These are phyloP conservation scores for Fusarium armeniacum DNA, from an alignment of 2,329 filamentous ascomycete genomes.

Conservation along the genomic window DNA sequence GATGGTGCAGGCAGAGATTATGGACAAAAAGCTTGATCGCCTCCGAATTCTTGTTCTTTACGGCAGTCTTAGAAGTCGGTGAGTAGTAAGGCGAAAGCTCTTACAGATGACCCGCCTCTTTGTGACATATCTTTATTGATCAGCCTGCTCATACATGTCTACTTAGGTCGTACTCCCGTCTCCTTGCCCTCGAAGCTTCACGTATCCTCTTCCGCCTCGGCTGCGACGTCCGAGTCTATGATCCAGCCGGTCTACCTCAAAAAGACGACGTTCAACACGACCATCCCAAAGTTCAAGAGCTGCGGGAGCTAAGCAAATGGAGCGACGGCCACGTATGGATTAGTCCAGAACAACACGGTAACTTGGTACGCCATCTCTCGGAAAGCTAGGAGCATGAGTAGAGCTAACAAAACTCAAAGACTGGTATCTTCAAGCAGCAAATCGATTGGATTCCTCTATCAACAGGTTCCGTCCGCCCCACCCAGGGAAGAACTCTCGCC, in stretches of 20 bases:
- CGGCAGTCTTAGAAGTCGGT: constrained; percentile 13
- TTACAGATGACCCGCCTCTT: too few species aligned
- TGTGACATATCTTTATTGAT: too few species aligned
- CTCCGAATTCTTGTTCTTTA: constrained; percentile 12
- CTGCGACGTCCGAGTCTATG: not conserved
- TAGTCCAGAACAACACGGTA: not conserved
- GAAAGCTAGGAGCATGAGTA: fast-evolving
- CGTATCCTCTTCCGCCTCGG: not conserved
- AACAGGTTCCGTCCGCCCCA: not conserved
- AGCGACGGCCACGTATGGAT: not conserved
- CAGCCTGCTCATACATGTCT: too few species aligned
- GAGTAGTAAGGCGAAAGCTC: not conserved
- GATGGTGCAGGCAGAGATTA: constrained; percentile 4
- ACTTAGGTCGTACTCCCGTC: not conserved
- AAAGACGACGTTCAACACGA: constrained; percentile 9
- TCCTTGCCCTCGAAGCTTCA: not conserved
- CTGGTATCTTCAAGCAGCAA: constrained; percentile 17
- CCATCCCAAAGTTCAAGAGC: not conserved
- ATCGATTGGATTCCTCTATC: constrained; percentile 16
- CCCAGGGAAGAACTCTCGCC: constrained; percentile 1
- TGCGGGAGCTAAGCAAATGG: not conserved
- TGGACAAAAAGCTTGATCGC: constrained; percentile 3
- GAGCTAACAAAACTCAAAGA: not conserved
- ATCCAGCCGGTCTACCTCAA: constrained; percentile 4
- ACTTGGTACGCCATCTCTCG: not conserved